phyloP scores from a whole-genome alignment of 2,329 filamentous ascomycete species.

The Paraphaeosphaeria minitans region DNA sequence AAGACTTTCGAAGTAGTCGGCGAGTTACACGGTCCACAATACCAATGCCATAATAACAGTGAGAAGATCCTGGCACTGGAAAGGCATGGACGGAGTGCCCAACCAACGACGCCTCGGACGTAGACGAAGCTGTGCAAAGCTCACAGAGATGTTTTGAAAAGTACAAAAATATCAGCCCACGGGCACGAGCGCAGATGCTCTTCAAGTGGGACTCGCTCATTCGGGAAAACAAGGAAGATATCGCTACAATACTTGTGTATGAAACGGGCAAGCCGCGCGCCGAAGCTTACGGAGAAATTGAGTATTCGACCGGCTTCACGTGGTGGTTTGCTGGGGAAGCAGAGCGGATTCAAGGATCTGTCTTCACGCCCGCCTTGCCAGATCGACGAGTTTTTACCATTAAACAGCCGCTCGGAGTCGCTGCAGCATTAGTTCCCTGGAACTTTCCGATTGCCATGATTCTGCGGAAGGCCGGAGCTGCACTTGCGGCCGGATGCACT shows the following conservation, averaged over 20 bases:
- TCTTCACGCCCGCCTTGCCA: slow-evolving; percentile 64
- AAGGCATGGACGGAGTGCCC: slow-evolving; percentile 56
- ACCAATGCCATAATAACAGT: slow-evolving; percentile 14
- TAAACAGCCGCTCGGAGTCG: slow-evolving; percentile 75
- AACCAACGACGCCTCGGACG: slow-evolving; percentile 61
- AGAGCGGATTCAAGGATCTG: slow-evolving; percentile 65
- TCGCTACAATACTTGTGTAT: slow-evolving; percentile 67
- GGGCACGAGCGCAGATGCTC: slow-evolving; percentile 65
- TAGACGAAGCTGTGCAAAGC: slow-evolving; percentile 63
- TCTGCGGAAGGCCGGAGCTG: slow-evolving; percentile 69
- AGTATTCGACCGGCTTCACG: slow-evolving; percentile 59
- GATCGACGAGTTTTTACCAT: slow-evolving; percentile 71
- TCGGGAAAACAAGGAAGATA: slow-evolving; percentile 64
- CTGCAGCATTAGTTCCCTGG: slow-evolving; percentile 73
- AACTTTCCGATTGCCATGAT: slow-evolving; percentile 74
- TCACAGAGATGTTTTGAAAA: slow-evolving; percentile 65
- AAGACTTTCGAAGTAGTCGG: slow-evolving; percentile 63
- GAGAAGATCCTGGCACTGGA: slow-evolving; percentile 57
- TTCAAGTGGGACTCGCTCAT: slow-evolving; percentile 70
- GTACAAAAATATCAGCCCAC: slow-evolving; percentile 65
- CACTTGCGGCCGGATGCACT: slow-evolving; percentile 72
- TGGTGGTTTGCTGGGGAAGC: slow-evolving; percentile 67
- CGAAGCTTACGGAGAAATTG: slow-evolving; percentile 59
- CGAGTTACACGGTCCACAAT: slow-evolving; percentile 25
- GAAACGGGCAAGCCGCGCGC: slow-evolving; percentile 61